Base-by-base conservation (phyloP, 2,329 filamentous ascomycete genomes). In the Beauveria rudraprayagi region DNA sequence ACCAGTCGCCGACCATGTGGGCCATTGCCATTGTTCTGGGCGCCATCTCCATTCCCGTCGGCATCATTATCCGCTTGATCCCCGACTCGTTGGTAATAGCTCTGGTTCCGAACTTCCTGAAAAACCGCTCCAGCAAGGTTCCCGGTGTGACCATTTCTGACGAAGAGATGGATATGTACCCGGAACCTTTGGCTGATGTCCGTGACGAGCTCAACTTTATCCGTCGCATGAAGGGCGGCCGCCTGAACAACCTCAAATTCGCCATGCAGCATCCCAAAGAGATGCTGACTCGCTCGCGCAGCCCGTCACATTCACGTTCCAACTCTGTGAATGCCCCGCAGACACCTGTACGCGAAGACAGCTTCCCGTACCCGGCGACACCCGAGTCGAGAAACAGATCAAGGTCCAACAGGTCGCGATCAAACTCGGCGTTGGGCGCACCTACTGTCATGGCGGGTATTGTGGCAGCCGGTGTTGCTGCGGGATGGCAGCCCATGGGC, bases 391-490 rank as follows among this genome's bases (percentile, higher is more conserved):
- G 88, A 55, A 83, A 79, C 60, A 83, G 88, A 56, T 89, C 88
- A 56, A 80, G 86, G 65, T 90, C 87, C 48, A 88, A 78, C 67
- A 79, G 86, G 63, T 86, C 85, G 61, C 77, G 86, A 61, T 84
- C 82, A 46, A 87, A 87, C 72, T 91, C 88, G 30, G 88, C 88
- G 1, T 79, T 92, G 11, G 89, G 86, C 11, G 87, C 89, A 2
- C 86, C 88, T 1, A 86, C 87, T 8, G 89, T 91, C 63, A 92
- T 92, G 89, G 88, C 89, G n/a, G 90, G 90, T 63, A 87, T 92
- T 62, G 84, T 92, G 55, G 90, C 89, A 9, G 89, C 88, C 48
- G 88, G 87, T 68, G 83, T 92, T 40, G 89, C 85, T 40, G 88
- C 86, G 16, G 88, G 87, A 34, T 92, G 89, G 89, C 90, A 88